Evolutionary conservation across 805 yeast genomes (phyloP), one percentile per base, ranked within the genome.

Genomic region (Debaryomyces hansenii): DNA sequence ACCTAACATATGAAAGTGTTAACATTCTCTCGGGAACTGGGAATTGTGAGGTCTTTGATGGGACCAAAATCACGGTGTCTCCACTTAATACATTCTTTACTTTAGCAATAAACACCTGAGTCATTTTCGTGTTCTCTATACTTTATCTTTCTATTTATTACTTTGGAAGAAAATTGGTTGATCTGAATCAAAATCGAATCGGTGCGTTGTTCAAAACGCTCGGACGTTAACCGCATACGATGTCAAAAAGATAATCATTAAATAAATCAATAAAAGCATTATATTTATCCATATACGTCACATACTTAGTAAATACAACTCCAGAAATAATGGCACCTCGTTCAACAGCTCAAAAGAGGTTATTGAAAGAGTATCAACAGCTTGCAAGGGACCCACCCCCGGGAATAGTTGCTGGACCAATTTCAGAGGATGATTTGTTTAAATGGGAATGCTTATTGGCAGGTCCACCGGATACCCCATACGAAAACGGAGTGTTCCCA

Each of bases 371-470:
- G 64, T 85, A 86, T 62, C 92, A 89, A 63, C 96, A 90, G 65
- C 79, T 94, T 20, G 72, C 84, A 14, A 80, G 79, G 53, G 96
- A 91, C 51, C 85, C 96, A 0, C 96, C 97, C 0, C 97, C 95
- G 27, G 99, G 99, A 1, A 88, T 92, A 31, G 81, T 90, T 5
- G 99, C 99, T 0, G 96, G 96, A 1, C 99, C 99, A 0, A 73
- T 83, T 4, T 69, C 79, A 18, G 95, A 88, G 57, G 83, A 82
- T 52, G 78, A 89, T 63, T 69, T 89, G 43, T 85, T 87, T 49
- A 72, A 74, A 21, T 89, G 96, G 96, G 95, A 88, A 52, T 89
- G 96, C 58, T 69, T 88, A 47, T 67, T 89, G 37, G 90, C 84
- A 54, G 96, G 96, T 1, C 96, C 96, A 1, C 75, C 82, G 10